Conservation (phyloP, 164 flowering plant species). For the Vitis riparia region DNA sequence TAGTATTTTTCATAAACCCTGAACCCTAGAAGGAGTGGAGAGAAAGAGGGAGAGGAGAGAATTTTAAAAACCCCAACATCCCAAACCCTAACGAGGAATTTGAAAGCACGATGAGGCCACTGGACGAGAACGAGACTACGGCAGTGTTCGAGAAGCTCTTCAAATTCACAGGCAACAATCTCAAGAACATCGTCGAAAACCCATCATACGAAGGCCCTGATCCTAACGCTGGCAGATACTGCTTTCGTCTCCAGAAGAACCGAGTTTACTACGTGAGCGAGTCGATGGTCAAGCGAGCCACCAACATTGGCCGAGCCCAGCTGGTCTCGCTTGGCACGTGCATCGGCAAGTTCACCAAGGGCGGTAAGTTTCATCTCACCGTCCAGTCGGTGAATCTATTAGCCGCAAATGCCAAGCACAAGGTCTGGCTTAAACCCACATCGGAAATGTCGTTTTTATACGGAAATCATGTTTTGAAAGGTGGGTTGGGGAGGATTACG, state of each 20-base stretch:
- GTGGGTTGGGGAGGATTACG: constrained; percentile 82
- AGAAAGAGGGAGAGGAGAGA: too few relatives aligned
- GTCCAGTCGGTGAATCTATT: constrained; percentile 54
- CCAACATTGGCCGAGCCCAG: constrained; percentile 58
- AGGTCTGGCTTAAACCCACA: constrained; percentile 92
- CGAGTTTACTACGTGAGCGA: constrained; percentile 59
- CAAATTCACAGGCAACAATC: constrained; percentile 69
- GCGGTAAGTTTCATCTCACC: constrained; percentile 71
- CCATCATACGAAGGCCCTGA: constrained; percentile 67
- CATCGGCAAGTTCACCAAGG: constrained; percentile 73
- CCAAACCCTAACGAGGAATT: too few relatives aligned
- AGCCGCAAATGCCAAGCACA: constrained; percentile 82
- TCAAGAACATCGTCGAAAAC: constrained; percentile 67
- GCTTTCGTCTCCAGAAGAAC: constrained; percentile 70
- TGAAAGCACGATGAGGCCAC: constrained; percentile 46
- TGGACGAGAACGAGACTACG: constrained; percentile 65
- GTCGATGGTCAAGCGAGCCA: constrained; percentile 69
- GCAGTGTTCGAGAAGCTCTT: constrained; percentile 62
- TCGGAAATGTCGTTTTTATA: constrained; percentile 88
- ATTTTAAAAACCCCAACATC: too few relatives aligned
- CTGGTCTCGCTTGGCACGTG: constrained; percentile 61
- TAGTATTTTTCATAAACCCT: too few relatives aligned
- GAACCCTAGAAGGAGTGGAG: too few relatives aligned
- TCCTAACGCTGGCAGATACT: constrained; percentile 46
- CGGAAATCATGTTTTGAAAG: constrained; percentile 83